phyloP scores from a whole-genome alignment of 2,329 filamentous ascomycete species.

The Stromatinia cepivora region DNA sequence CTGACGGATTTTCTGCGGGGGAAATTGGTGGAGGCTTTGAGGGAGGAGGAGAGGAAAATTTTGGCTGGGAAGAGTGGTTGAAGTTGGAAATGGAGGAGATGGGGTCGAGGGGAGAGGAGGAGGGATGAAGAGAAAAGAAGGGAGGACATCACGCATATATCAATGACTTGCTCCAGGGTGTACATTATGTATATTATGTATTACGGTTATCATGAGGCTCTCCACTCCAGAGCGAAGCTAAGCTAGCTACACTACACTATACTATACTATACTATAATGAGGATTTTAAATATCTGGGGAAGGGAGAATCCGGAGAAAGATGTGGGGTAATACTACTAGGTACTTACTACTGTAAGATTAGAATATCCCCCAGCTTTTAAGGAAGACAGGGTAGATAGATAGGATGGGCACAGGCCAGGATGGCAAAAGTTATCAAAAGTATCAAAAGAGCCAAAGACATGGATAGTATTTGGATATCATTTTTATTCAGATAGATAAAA shows the following conservation, averaged over 20 bases:
- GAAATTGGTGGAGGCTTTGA: conserved; percentile 55
- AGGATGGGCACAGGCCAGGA: conserved; percentile 12
- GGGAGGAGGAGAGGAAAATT: conserved; percentile 49
- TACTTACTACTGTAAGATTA: conserved; percentile 7
- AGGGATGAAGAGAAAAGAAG: not conserved
- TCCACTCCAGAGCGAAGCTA: not conserved
- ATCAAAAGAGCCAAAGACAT: not conserved
- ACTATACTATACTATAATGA: not conserved
- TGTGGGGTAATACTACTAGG: conserved; percentile 13
- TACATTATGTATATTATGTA: conserved; percentile 15
- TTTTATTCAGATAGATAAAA: not conserved
- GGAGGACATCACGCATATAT: not conserved
- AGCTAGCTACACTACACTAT: no score
- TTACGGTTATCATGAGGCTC: not conserved
- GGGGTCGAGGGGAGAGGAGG: not conserved
- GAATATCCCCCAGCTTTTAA: conserved; percentile 5
- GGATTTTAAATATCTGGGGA: conserved; percentile 6
- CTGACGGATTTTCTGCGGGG: conserved; percentile 55
- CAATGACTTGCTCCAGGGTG: not conserved
- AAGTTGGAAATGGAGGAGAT: not conserved
- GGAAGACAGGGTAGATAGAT: not conserved
- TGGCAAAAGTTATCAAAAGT: not conserved
- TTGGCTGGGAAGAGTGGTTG: conserved; percentile 26
- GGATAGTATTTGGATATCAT: conserved; percentile 5
- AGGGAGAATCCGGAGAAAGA: conserved; percentile 15